Conservation (phyloP, 2,329 filamentous ascomycete species). For the Calonectria pseudoturangicola region DNA sequence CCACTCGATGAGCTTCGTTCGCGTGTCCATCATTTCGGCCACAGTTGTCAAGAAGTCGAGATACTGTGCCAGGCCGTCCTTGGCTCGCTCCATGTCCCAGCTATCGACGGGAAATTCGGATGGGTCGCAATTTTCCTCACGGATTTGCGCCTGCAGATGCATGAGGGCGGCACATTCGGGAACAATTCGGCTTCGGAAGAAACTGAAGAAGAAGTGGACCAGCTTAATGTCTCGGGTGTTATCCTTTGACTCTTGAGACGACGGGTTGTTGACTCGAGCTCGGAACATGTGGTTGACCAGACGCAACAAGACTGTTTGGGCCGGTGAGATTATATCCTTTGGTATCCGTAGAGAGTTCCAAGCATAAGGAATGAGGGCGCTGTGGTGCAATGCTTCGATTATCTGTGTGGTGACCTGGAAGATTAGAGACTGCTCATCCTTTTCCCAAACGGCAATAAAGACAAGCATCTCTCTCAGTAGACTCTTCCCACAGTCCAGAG, state of each 20-base stretch:
- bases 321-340: conserved; percentile 96
- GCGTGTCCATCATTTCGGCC: conserved; percentile 88
- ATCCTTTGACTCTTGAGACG: conserved; percentile 69
- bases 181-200: conserved; percentile 93
- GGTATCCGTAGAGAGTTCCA: conserved; percentile 94
- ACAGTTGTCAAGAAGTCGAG: conserved; percentile 94
- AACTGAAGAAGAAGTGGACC: conserved; percentile 93
- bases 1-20: conserved; percentile 91
- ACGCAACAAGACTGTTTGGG: conserved; percentile 93
- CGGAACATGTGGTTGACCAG: conserved; percentile 93
- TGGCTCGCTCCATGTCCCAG: conserved; percentile 98
- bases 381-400: conserved; percentile 92
- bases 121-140: conserved; percentile 82
- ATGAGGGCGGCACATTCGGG: conserved; percentile 96
- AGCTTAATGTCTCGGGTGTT: conserved; percentile 75
- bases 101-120: conserved; percentile 95
- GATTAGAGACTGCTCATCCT: conserved; percentile 93
- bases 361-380: conserved; percentile 91
- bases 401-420: conserved; percentile 98
- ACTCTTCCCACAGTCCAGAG: conserved; percentile 92
- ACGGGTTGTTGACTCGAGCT: conserved; percentile 64
- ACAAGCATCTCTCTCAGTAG: conserved; percentile 92
- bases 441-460: conserved; percentile 97
- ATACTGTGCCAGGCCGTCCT: conserved; percentile 95
- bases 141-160: conserved; percentile 93